Conservation (phyloP, 2,329 filamentous ascomycete genomes). For the Talaromyces sp. region DNA sequence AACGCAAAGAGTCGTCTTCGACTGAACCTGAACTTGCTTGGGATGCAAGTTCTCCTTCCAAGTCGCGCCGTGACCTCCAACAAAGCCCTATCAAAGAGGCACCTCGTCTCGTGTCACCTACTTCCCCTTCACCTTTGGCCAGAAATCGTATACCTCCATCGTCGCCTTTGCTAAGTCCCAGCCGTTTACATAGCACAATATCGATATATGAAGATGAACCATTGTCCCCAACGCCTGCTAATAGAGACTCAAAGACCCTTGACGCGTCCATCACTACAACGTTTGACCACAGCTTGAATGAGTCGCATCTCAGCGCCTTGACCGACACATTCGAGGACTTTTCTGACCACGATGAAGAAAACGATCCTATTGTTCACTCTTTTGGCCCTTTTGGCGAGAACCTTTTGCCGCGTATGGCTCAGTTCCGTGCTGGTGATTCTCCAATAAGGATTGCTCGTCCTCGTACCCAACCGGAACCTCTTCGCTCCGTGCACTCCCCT, state of each 20-base stretch:
- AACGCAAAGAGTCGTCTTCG: constrained; percentile 52
- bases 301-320: constrained; percentile 31
- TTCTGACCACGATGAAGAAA: constrained; percentile 84
- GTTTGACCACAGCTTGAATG: constrained; percentile 19
- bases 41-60: constrained; percentile 53
- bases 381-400: constrained; percentile 89
- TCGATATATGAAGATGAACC: constrained; percentile 70
- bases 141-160: constrained; percentile 44
- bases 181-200: constrained; percentile 45
- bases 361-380: constrained; percentile 87
- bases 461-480: constrained; percentile 32
- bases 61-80: constrained; percentile 29
- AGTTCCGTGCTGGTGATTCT: constrained; percentile 65
- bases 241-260: constrained; percentile 12
- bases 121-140: constrained; percentile 65
- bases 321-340: constrained; percentile 56
- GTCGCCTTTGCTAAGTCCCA: constrained; percentile 43
- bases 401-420: constrained; percentile 75
- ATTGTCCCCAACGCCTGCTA: constrained; percentile 49
- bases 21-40: constrained; percentile 66
- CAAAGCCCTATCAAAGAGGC: constrained; percentile 56
- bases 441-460: constrained; percentile 50
- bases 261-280: constrained; percentile 34
- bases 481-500: constrained; percentile 33
- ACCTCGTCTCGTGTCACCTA: constrained; percentile 67